Evolutionary conservation across 805 yeast species (phyloP), one percentile per base, ranked within the genome.

Genomic region (Zygoascus bituminiphila): DNA sequence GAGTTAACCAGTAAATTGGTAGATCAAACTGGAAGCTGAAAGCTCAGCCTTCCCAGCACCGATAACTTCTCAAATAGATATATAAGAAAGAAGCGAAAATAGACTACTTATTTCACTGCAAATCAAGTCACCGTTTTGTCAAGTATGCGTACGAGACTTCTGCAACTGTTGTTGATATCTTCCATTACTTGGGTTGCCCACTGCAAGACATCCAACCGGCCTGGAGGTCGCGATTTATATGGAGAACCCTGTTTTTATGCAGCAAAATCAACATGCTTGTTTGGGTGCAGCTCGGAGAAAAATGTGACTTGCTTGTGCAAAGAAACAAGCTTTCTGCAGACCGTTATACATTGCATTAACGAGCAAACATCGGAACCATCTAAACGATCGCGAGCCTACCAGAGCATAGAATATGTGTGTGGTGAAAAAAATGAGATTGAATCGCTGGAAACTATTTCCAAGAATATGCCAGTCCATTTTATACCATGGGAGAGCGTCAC

Each of bases 181-280:
- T n/a, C n/a, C n/a, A n/a, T n/a, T n/a, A n/a, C n/a, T n/a, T n/a
- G n/a, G n/a, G n/a, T n/a, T n/a, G n/a, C n/a, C n/a, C n/a, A n/a
- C 15, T 29, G 33, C n/a, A 29, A 15, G n/a, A 29, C 33, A 29
- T 29, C 33, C 15, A 29, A 29, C 9, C 33, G 33, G 17, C 17
- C 12, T 12, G 39, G 26, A 9, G 42, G 24, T 35, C 43, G n/a
- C 7, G 42, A 46, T 21, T 19, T 24, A n/a, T 25, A 23, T 33
- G 52, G 49, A 3, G 52, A 45, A 15, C 52, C 52, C 8, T 49
- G 52, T 20, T 36, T 45, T 23, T 47, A 42, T n/a, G 46, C 45
- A 17, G 46, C 52, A 5, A 41, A 24, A n/a, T 23, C 41, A 31
- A 14, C 17, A 15, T 31, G 14, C 8, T 5, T n/a, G n/a, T 46